Base-by-base conservation (phyloP, 441 rosid genomes). In the Cnidoscolus chayamansa region DNA sequence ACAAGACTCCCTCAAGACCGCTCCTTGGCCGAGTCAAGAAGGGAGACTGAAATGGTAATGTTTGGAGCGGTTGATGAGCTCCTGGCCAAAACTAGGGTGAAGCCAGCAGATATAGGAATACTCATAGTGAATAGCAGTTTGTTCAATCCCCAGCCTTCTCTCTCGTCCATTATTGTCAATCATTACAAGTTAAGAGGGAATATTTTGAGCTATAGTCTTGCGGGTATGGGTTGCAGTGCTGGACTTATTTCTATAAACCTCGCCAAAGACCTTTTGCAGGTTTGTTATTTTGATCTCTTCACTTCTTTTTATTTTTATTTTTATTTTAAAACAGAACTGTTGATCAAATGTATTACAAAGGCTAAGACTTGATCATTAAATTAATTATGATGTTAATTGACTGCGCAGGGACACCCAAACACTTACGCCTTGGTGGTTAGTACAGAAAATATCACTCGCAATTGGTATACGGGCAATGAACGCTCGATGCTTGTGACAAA, bases 401-500 rank as follows among this genome's bases (percentile, higher is more conserved):
- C 6, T 40, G 45, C 6, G 37, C 68, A 77, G 80, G 83, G 68
- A 37, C 86, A 87, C 56, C 89, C 87, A 9, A 83, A 88, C 82
- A 71, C 82, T 3, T 90, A 83, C 10, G 94, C 94, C 0, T 80
- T 88, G 19, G 83, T 92, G 19, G 84, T 90, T 8, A 92, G 96
- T 81, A 90, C 93, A 3, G 97, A 90, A 77, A 92, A 90, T 84
- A 82, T 86, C 68, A 87, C 92, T 7, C 75, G 80, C 49, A 87
- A 90, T 71, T 88, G 92, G 96, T 92, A 88, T 79, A 77, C 72
- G 53, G 96, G 97, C 2, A 85, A 87, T 43, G 90, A 88, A 72
- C 77, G 88, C 47, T 85, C 96, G n/a, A 92, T 90, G 92, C 81
- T 92, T 67, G 79, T 92, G 17, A 86, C 91, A 15, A 92, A 92